These are phyloP conservation scores for Thelonectria blattea DNA, from an alignment of 2,329 filamentous ascomycete species.

Conservation along the genomic window DNA sequence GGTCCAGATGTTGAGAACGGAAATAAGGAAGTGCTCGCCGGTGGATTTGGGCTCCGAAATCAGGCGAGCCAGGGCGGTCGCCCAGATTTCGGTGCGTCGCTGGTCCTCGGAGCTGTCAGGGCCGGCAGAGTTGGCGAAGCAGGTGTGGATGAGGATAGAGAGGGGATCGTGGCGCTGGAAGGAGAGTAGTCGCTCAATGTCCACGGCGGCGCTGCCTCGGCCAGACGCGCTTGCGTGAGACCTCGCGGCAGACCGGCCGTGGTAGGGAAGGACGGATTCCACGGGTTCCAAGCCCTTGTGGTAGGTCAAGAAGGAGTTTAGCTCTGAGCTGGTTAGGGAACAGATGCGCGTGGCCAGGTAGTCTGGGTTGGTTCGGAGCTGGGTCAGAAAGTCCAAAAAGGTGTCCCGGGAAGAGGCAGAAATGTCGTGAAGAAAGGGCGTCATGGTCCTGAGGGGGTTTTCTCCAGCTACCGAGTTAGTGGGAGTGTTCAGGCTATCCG, in stretches of 20 bases:
- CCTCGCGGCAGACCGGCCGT: slow-evolving; percentile 57
- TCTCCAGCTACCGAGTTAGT: slow-evolving; percentile 49
- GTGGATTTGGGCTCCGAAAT: slow-evolving; percentile 78
- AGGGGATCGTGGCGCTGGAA: slow-evolving; percentile 90
- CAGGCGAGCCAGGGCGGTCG: slow-evolving; percentile 81
- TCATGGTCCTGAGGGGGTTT: slow-evolving; percentile 47
- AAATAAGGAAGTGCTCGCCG: slow-evolving; percentile 80
- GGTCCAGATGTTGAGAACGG: slow-evolving; percentile 87
- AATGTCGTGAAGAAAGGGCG: slow-evolving; percentile 73
- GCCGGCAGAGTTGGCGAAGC: slow-evolving; percentile 85
- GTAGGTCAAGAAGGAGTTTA: slow-evolving; percentile 77
- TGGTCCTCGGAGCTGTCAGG: slow-evolving; percentile 82
- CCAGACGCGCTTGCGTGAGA: slow-evolving; percentile 54
- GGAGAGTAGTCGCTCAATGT: slow-evolving; percentile 83
- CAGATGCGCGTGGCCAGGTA: slow-evolving; percentile 85
- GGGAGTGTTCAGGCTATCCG: slow-evolving; percentile 58
- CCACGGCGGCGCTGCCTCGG: slow-evolving; percentile 56
- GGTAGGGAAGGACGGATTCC: slow-evolving; percentile 81
- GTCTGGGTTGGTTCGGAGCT: slow-evolving; percentile 84
- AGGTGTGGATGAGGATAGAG: slow-evolving; percentile 83
- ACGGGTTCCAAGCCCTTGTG: slow-evolving; percentile 80
- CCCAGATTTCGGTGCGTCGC: slow-evolving; percentile 84
- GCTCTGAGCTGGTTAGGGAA: slow-evolving; percentile 75
- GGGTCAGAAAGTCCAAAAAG: slow-evolving; percentile 78
- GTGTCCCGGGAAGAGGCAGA: slow-evolving; percentile 76